Percentiles rank a stretch among this genome's conserved stretches.
These are phyloP conservation scores for Apium graveolens DNA, from an alignment of 129 eudicot genomes.

Conservation along the genomic window DNA sequence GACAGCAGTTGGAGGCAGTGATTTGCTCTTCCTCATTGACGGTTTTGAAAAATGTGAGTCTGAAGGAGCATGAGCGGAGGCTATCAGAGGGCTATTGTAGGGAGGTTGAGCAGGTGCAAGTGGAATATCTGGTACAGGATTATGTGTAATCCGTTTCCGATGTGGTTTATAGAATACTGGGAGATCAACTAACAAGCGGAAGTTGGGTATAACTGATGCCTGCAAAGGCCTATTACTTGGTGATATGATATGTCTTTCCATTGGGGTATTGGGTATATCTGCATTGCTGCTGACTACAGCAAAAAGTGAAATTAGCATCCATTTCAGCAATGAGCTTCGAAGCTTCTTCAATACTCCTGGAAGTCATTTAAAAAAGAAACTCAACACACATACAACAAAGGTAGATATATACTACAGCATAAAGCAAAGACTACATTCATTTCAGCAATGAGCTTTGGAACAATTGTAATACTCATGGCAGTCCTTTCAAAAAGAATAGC, in stretches of 20 bases:
- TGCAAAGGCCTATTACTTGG: constrained; percentile 19
- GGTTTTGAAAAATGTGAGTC: constrained; percentile 36
- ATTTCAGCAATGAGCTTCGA: constrained; percentile 27
- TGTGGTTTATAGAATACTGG: constrained; percentile 26
- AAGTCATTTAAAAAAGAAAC: constrained; percentile 14
- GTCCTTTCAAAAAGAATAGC: constrained; percentile 13
- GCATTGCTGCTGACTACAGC: constrained; percentile 31
- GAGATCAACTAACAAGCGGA: constrained; percentile 25
- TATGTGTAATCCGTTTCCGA: constrained; percentile 25
- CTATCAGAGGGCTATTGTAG: constrained; percentile 34
- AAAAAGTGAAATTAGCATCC: constrained; percentile 35
- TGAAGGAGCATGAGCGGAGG: constrained; percentile 45
- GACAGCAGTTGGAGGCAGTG: constrained; percentile 33
- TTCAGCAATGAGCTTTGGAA: constrained; percentile 25
- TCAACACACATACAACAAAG: constrained; percentile 11
- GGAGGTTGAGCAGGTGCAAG: constrained; percentile 41
- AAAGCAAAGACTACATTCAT: constrained; percentile 32
- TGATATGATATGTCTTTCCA: constrained; percentile 22
- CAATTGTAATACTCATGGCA: constrained; percentile 39
- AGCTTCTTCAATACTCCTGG: constrained; percentile 40
- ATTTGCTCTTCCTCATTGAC: constrained; percentile 36
- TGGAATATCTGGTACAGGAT: constrained; percentile 26
- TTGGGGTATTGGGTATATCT: constrained; percentile 22
- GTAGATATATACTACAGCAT: neutral
- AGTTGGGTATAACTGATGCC: constrained; percentile 21